Evolutionary conservation across 345 rosid species (phyloP), one percentile per base, ranked within the genome.

Genomic region (Brassica incana): DNA sequence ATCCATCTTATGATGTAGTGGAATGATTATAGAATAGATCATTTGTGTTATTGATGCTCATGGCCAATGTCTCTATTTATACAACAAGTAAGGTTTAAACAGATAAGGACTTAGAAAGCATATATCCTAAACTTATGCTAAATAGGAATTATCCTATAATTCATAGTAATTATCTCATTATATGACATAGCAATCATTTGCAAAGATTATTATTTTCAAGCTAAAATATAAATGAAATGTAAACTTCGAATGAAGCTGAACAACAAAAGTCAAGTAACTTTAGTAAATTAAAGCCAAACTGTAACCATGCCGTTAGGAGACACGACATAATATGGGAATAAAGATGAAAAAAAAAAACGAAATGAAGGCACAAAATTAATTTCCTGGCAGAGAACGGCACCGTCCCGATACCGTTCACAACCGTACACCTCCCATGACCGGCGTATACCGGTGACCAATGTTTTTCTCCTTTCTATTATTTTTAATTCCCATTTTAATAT

Each of bases 391-490:
- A 75, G 73, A 77, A 76, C 85, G 76, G 45, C 87, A 84, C 87
- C 90, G 90, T 78, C 88, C 66, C 74, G 18, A 16, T 52, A 12
- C 66, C 83, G 87, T 83, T 77, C 83, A 43, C 54, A 38, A 12
- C 66, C 83, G 87, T 83, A 78, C 83, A 43, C 54, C 45, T 65
- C 43, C 3, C 4, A 33, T 54, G 35, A 90, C 98, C 87, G 92
- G 86, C 85, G 86, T 52, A n/a, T 85, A 91, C 67, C 97, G 85
- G 97, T 90, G 88, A 79, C 60, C 63, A 67, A 5, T 12, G 76
- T 43, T 38, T 67, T 62, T 54, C 71, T 65, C 36, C n/a, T 60
- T 35, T 67, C 10, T 65, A 64, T 59, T 68, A 20, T 59, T 35
- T 59, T 73, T 67, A 65, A 30, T 66, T 72, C 36, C 6, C 32